A percentile compares a stretch with the other conserved stretches of the same genome.
Conservation (phyloP, 352 stramenopile species). For the Pythium phragmiticola region DNA sequence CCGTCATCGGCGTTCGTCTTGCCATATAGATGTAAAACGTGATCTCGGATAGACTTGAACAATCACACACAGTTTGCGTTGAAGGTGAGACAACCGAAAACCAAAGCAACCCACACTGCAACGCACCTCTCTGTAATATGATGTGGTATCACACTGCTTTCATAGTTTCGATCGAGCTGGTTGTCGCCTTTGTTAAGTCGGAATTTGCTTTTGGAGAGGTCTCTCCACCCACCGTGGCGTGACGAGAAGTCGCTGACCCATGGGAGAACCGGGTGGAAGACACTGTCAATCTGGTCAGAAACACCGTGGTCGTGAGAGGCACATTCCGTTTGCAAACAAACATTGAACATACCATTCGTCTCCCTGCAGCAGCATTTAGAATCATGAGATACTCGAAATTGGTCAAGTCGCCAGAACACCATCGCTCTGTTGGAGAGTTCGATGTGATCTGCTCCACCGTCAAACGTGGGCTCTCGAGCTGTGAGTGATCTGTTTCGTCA, state of each 20-base stretch:
- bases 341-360: conserved; percentile 53
- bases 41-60: conserved; percentile 85
- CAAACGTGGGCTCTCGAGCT: neutral
- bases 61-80: neutral
- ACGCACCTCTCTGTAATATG: conserved; percentile 91
- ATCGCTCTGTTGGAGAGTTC: conserved; percentile 76
- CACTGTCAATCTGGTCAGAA: conserved; percentile 47
- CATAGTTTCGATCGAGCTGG: conserved; percentile 90
- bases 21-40: conserved; percentile 96
- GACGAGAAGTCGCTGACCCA: conserved; percentile 94
- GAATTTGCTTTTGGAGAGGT: conserved; percentile 93
- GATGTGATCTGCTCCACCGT: conserved; percentile 22
- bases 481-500: neutral
- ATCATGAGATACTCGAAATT: conserved; percentile 95
- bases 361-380: conserved; percentile 89
- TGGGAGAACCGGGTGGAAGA: conserved; percentile 93
- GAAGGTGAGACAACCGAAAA: neutral
- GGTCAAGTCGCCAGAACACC: conserved; percentile 84
- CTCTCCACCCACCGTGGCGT: conserved; percentile 67
- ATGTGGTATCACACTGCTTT: conserved; percentile 85
- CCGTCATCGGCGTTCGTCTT: conserved; percentile 81
- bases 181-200: conserved; percentile 94
- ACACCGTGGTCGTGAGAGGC: neutral
- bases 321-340: neutral
- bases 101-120: neutral